Base-by-base conservation (phyloP, 2,329 filamentous ascomycete genomes). In the Exophiala sideris region DNA sequence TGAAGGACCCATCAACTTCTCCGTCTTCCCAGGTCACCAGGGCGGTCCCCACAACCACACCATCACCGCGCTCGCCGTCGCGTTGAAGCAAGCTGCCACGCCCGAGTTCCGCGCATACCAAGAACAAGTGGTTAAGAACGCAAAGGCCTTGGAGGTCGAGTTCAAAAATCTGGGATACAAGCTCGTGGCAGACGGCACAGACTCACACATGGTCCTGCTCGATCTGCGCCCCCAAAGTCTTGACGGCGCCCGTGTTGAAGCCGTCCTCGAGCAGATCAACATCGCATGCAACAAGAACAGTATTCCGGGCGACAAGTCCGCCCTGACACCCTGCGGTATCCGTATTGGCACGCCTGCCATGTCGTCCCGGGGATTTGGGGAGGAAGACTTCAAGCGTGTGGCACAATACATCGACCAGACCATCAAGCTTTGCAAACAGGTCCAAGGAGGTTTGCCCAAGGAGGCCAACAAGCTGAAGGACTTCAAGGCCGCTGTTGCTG, bases 221-320 rank as follows among this genome's bases (percentile, higher is more conserved):
- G 94, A 99, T 74, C 85, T 99, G 63, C 91, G 95, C 72, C 85
- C 91, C 69, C 83, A 89, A 70, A 81, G 77, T 60, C 84, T 99
- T 14, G 94, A 99, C 67, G 94, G 94, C 67, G 94, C 94, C 20
- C 86, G 91, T 49, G 90, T 96, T 11, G 91, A 96, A 77, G 86
- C 90, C 44, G 85, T 96, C 12, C 81, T 96, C 20, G 91, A 96
- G 71, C 83, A 95, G 44, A 90, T 95, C 62, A 92, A 92, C 65
- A 92, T 97, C 48, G 94, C 94, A n/a, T 88, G 89, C 70, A 99
- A 99, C 81, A 99, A 99, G 82, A 99, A 99, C 77, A 96, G 94
- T 6, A 92, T 96, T 0, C 94, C 94, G 1, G 94, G 92, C 40
- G 94, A 99, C 75, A 89, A 87, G 69, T 96, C 91, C 1, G 94